Evolutionary conservation across 225 moss, liverwort and hornwort species (phyloP).

Genomic region (Ulota crispa): DNA sequence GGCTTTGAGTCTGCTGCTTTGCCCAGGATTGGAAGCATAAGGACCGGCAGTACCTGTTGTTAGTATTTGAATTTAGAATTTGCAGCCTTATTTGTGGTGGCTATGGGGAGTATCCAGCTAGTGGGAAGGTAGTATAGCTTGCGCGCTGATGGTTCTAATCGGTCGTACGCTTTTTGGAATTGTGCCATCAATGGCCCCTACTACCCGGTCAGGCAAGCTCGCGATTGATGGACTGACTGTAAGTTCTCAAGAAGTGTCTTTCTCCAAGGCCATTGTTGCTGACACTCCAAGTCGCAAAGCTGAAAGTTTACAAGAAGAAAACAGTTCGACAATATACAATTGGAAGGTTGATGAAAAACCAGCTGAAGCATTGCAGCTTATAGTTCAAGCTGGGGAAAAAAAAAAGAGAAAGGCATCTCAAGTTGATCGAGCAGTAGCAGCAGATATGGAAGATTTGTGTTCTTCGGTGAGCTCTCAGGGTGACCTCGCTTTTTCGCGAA

Average conservation of each 20-base stretch:
- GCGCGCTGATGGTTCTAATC: constrained; percentile 26
- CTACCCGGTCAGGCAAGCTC: constrained; percentile 39
- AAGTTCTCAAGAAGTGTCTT: not conserved
- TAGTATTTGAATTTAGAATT: not conserved
- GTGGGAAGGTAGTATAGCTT: constrained; percentile 8
- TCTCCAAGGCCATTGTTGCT: not conserved
- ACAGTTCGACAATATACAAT: constrained; percentile 14
- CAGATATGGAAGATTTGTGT: constrained; percentile 54
- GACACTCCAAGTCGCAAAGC: not conserved
- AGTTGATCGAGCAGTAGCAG: not conserved
- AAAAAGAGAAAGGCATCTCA: not conserved
- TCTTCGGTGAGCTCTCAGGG: not conserved
- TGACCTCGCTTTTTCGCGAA: constrained; percentile 33
- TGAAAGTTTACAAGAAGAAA: constrained; percentile 8
- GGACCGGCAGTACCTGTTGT: not conserved
- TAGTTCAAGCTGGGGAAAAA: not conserved
- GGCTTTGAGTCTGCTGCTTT: constrained; percentile 1
- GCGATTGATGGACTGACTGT: constrained; percentile 8
- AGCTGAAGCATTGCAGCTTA: constrained; percentile 3
- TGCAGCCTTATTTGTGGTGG: constrained; percentile 12
- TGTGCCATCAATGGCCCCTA: constrained; percentile 46
- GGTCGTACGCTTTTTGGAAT: constrained; percentile 5
- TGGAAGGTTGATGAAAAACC: constrained; percentile 11
- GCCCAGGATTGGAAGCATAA: not conserved
- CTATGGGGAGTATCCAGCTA: not conserved